Evolutionary conservation across 129 eudicot species (phyloP).

Genomic region (Tagetes erecta): DNA sequence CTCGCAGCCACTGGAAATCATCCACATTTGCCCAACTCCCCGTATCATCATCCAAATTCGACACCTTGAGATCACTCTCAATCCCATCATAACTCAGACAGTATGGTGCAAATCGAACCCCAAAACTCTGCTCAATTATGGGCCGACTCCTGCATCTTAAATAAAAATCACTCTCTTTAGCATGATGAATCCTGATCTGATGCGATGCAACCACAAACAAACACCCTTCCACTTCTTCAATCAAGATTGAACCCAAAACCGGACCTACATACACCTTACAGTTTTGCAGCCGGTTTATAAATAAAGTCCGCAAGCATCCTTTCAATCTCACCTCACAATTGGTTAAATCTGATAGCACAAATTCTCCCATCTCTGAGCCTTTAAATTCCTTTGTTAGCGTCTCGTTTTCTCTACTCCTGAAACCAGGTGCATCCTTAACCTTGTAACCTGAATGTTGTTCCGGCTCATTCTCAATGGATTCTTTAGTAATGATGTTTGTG

Average conservation of each 20-base stretch:
- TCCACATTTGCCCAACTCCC: slow-evolving; percentile 93
- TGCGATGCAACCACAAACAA: slow-evolving; percentile 75
- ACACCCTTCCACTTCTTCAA: slow-evolving; percentile 78
- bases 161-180: slow-evolving; percentile 66
- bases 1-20: slow-evolving; percentile 84
- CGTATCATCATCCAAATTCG: slow-evolving; percentile 70
- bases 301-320: slow-evolving; percentile 69
- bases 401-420: slow-evolving; percentile 55
- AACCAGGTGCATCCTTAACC: slow-evolving; percentile 55
- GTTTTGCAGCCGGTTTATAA: slow-evolving; percentile 53
- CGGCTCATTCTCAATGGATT: slow-evolving; percentile 3
- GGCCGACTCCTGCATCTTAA: slow-evolving; percentile 73
- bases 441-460: slow-evolving; percentile 20
- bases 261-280: slow-evolving; percentile 76
- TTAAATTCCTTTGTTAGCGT: slow-evolving; percentile 58
- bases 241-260: slow-evolving; percentile 66
- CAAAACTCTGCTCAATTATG: slow-evolving; percentile 71
- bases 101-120: slow-evolving; percentile 80
- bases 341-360: slow-evolving; percentile 51
- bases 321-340: slow-evolving; percentile 71
- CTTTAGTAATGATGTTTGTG: background rate
- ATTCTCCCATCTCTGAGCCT: slow-evolving; percentile 57
- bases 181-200: slow-evolving; percentile 81
- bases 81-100: slow-evolving; percentile 23
- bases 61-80: slow-evolving; percentile 33